Conservation (phyloP, 352 stramenopile species). For the Phytophthora cryptogea region DNA sequence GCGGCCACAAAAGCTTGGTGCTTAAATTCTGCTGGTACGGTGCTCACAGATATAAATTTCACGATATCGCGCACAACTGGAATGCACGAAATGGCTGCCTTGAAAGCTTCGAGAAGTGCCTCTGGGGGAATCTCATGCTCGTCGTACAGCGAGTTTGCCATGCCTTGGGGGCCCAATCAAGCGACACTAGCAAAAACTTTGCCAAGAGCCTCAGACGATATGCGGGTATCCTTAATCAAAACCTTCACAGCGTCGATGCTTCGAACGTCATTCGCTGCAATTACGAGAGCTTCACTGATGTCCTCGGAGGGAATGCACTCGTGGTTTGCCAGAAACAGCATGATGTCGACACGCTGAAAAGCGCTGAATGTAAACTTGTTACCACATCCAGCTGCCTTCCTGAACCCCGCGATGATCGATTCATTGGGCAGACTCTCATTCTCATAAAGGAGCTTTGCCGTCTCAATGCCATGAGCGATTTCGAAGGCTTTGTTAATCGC, state of each 20-base stretch:
- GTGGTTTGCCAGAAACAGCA: neutral
- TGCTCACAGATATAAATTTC: neutral
- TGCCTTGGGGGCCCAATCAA: too few species aligned
- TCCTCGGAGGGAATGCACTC: neutral
- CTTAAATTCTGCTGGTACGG: neutral
- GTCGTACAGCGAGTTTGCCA: constrained; percentile 2
- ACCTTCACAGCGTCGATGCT: neutral
- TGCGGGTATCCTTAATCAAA: neutral
- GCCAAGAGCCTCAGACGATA: neutral
- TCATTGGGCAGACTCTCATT: neutral
- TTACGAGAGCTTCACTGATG: neutral
- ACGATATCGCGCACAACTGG: neutral
- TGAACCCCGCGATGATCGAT: constrained; percentile 1
- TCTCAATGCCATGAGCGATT: neutral
- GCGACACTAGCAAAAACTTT: constrained; percentile 1
- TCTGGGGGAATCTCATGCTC: neutral
- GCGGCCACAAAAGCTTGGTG: constrained; percentile 1
- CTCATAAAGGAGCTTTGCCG: neutral
- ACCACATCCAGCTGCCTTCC: neutral
- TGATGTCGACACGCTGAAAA: neutral
- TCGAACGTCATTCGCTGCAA: neutral
- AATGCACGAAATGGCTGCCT: neutral
- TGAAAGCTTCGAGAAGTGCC: neutral
- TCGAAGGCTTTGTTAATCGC: constrained; percentile 1
- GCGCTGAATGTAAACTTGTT: neutral